phyloP scores from a whole-genome alignment of 2,329 filamentous ascomycete species.

The Fusarium chaquense region DNA sequence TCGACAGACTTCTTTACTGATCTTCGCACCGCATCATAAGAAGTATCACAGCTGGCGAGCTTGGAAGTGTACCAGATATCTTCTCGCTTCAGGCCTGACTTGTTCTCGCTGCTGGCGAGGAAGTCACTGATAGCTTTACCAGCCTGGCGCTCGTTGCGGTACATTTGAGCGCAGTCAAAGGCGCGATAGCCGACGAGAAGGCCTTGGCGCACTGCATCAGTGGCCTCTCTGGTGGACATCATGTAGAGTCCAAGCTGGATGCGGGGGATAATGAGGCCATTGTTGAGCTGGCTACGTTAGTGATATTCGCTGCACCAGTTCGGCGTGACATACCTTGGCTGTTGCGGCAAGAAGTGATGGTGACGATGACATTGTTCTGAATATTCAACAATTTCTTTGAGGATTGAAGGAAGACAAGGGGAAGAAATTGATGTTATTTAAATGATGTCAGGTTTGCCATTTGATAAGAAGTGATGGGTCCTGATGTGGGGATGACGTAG shows the following conservation, averaged over 20 bases:
- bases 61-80: constrained; percentile 87
- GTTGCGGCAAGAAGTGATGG: constrained; percentile 41
- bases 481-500: constrained; percentile 20
- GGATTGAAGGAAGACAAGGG: neutral
- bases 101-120: constrained; percentile 62
- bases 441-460: constrained; percentile 22
- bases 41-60: constrained; percentile 72
- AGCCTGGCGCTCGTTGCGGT: constrained; percentile 77
- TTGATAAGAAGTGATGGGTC: constrained; percentile 19
- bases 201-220: constrained; percentile 67
- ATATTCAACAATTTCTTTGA: neutral
- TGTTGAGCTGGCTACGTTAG: constrained; percentile 63
- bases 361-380: constrained; percentile 35
- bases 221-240: constrained; percentile 72
- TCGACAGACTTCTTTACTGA: constrained; percentile 75
- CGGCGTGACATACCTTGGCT: constrained; percentile 29
- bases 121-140: constrained; percentile 73
- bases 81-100: constrained; percentile 67
- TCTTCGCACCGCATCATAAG: constrained; percentile 74
- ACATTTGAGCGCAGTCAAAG: constrained; percentile 67
- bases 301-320: accelerated
- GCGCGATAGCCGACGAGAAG: constrained; percentile 66
- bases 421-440: neutral
- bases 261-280: constrained; percentile 75
- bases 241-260: constrained; percentile 82